These are phyloP conservation scores for Leccinum pallidistipes DNA, from an alignment of 1,284 basidiomycete species.

Conservation along the genomic window DNA sequence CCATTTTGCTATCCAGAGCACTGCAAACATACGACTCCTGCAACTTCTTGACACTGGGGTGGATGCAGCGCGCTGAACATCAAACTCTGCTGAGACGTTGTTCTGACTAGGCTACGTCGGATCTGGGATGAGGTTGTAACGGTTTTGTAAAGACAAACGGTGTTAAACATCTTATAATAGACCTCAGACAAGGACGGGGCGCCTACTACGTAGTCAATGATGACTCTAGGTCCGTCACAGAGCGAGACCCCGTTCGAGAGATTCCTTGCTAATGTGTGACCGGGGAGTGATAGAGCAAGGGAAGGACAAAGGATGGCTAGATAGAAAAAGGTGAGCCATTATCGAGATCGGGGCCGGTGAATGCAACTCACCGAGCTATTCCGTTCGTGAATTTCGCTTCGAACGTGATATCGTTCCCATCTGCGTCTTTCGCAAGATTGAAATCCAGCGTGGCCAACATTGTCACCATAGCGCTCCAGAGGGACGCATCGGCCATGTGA, in stretches of 20 bases:
- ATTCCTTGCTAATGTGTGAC: slow-evolving; percentile 11
- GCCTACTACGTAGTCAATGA: background rate
- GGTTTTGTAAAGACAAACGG: too few species aligned
- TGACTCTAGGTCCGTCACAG: slow-evolving; percentile 1
- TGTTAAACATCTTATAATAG: background rate
- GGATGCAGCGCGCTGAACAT: too few species aligned
- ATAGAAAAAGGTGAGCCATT: background rate
- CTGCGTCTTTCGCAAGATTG: background rate
- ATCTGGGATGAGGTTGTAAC: too few species aligned
- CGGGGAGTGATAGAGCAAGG: slow-evolving; percentile 7
- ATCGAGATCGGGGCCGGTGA: too few species aligned
- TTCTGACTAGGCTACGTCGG: too few species aligned
- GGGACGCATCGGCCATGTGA: slow-evolving; percentile 17
- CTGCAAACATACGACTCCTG: too few species aligned
- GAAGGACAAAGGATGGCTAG: background rate
- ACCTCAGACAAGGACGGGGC: background rate
- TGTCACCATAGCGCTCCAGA: slow-evolving; percentile 23
- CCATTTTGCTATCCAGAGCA: too few species aligned
- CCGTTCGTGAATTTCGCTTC: slow-evolving; percentile 13
- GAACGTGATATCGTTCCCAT: slow-evolving; percentile 18
- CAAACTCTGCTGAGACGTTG: too few species aligned
- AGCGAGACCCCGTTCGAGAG: slow-evolving; percentile 3
- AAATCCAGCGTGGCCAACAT: slow-evolving; percentile 29
- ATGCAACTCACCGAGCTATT: slow-evolving; percentile 12
- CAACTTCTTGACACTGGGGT: background rate